These are phyloP conservation scores for Lactarius tabidus DNA, from an alignment of 768 basidiomycete species.

Conservation along the genomic window DNA sequence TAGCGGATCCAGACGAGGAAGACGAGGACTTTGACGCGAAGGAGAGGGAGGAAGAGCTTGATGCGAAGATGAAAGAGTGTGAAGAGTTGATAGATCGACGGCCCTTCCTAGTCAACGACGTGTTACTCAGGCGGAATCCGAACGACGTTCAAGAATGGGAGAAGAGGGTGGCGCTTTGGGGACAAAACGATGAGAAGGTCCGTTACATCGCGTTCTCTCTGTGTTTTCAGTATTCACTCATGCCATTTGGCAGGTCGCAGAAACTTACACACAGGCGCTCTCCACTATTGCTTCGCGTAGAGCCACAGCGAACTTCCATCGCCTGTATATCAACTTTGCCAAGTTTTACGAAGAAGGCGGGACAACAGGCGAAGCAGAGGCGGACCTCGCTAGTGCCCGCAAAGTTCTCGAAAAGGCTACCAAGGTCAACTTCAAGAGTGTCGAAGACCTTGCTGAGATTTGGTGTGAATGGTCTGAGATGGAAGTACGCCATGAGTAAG, in stretches of 20 bases:
- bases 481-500: conserved; percentile 94
- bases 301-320: conserved; percentile 86
- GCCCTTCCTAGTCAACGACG: conserved; percentile 96
- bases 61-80: conserved; percentile 85
- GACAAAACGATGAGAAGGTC: conserved; percentile 91
- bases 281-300: conserved; percentile 84
- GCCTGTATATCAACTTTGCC: conserved; percentile 91
- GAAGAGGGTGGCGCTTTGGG: conserved; percentile 91
- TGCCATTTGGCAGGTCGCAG: conserved; percentile 60
- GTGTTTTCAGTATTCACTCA: conserved; percentile 1
- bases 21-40: conserved; percentile 73
- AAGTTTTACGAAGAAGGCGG: conserved; percentile 98
- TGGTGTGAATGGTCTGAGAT: conserved; percentile 99
- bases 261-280: conserved; percentile 87
- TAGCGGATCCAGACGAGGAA: conserved; percentile 74
- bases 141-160: conserved; percentile 99
- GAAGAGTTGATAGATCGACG: conserved; percentile 92
- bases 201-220: background rate
- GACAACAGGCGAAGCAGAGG: conserved; percentile 67
- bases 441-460: conserved; percentile 95
- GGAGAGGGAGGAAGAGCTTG: conserved; percentile 80
- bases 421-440: conserved; percentile 88
- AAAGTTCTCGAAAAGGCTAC: conserved; percentile 93
- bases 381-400: conserved; percentile 79
- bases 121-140: conserved; percentile 86